Conservation (phyloP, 1,284 basidiomycete species). For the Boletus sp. region DNA sequence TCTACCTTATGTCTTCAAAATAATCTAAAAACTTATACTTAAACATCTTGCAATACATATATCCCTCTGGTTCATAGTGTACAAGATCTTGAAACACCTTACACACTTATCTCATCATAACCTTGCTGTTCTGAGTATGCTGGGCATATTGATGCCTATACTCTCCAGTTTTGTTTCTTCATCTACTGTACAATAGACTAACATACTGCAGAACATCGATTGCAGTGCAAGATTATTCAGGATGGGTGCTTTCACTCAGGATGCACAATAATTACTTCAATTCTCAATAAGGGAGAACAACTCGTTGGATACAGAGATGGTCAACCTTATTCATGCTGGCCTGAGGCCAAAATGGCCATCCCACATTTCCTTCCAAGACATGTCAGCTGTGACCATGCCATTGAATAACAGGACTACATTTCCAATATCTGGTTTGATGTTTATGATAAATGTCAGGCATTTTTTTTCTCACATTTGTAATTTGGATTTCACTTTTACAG, state of each 20-base stretch:
- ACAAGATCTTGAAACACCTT: conserved; percentile 66
- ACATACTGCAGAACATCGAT: conserved; percentile 46
- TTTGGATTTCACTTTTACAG: conserved; percentile 40
- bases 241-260: conserved; percentile 65
- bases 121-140: conserved; percentile 61
- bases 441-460: conserved; percentile 53
- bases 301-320: conserved; percentile 59
- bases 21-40: conserved; percentile 55
- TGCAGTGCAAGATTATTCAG: conserved; percentile 68
- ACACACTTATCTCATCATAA: conserved; percentile 65
- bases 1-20: conserved; percentile 56
- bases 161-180: conserved; percentile 45
- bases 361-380: conserved; percentile 68
- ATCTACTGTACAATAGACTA: conserved; percentile 17
- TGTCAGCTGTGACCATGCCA: conserved; percentile 51
- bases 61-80: conserved; percentile 52
- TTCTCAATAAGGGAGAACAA: conserved; percentile 50
- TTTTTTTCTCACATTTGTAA: not conserved
- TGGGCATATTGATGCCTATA: conserved; percentile 56
- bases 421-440: conserved; percentile 64
- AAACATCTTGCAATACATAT: conserved; percentile 34
- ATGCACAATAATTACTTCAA: conserved; percentile 64
- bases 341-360: conserved; percentile 75
- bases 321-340: conserved; percentile 68
- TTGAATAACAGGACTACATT: conserved; percentile 52